Evolutionary conservation across 208 protist genomes (phyloP).

Genomic region (Herpetomonas tarakana): DNA sequence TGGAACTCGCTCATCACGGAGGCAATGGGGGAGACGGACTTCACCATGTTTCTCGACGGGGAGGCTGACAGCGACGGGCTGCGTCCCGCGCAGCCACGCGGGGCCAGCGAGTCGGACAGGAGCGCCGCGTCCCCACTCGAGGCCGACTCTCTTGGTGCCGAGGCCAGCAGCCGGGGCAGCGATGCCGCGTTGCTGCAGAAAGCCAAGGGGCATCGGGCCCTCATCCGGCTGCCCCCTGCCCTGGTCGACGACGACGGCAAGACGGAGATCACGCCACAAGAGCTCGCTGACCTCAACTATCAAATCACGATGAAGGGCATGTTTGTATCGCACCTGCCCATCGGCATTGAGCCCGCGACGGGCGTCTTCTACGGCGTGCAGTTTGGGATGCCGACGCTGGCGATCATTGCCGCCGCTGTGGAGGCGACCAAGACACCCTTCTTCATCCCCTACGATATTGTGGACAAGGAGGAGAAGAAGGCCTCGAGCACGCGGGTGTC

Average conservation of each 20-base stretch:
- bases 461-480: conserved; percentile 28
- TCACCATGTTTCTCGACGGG: background rate
- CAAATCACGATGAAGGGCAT: conserved; percentile 64
- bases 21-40: conserved; percentile 4
- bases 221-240: background rate
- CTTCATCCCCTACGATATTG: conserved; percentile 58
- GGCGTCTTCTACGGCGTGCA: conserved; percentile 71
- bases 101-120: too few species aligned
- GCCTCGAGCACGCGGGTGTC: conserved; percentile 24
- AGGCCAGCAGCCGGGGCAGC: background rate
- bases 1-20: conserved; percentile 47
- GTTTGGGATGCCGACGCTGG: conserved; percentile 63
- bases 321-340: conserved; percentile 58
- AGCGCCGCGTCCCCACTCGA: too few species aligned
- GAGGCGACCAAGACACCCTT: conserved; percentile 66
- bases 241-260: conserved; percentile 3
- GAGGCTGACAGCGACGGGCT: too few species aligned
- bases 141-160: background rate
- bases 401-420: conserved; percentile 60
- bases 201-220: too few species aligned
- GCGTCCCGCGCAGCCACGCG: too few species aligned
- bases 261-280: background rate
- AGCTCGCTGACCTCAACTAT: conserved; percentile 32
- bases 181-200: too few species aligned
- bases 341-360: conserved; percentile 49